Base-by-base conservation (phyloP, 1,284 basidiomycete species). In the Clitocybe nebularis region DNA sequence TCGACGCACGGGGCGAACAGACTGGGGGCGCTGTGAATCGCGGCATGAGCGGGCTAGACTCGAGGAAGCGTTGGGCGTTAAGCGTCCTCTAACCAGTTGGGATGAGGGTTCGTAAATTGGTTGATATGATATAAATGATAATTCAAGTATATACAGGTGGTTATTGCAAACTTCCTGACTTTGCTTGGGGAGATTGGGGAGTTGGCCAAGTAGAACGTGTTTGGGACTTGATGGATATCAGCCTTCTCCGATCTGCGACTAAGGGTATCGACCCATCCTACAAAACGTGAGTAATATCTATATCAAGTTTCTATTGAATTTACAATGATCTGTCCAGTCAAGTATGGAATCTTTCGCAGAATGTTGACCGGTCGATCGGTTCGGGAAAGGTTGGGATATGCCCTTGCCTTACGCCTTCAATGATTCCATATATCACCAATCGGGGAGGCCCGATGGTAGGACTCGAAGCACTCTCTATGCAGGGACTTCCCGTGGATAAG, bases 281-380 rank as follows among this genome's bases (percentile, higher is more conserved):
- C 64, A 93, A 94, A 60, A 93, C 89, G 79, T 93, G 55, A 61
- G 80, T 67, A 4, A 4, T 36, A 17, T 23, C 35, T 41, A 39
- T 19, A 14, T 29, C 1, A 30, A 29, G 20, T 16, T 13, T 30
- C 26, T 35, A 43, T n/a, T 11, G 36, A 28, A 13, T 32, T 22
- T 47, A 17, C n/a, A n/a, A n/a, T 30, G 36, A 39, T 16, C 41
- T 14, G 21, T 41, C 42, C 48, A 89, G 86, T 1, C 72, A 85
- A 64, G 88, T 96, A 1, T 97, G 93, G 94, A 97, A 97, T 63
- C 74, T 97, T n/a, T 94, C 91, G 3, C 93, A 97, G 63, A 97
- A 97, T 53, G 94, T 97, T 21, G 91, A 93, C 62, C 81, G 93
- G 10, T 89, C 88, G 30, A 90, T 85, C 28, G 89, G 88, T 3